Conservation (phyloP, 2,329 filamentous ascomycete species). For the Cladobotryum mycophilum region DNA sequence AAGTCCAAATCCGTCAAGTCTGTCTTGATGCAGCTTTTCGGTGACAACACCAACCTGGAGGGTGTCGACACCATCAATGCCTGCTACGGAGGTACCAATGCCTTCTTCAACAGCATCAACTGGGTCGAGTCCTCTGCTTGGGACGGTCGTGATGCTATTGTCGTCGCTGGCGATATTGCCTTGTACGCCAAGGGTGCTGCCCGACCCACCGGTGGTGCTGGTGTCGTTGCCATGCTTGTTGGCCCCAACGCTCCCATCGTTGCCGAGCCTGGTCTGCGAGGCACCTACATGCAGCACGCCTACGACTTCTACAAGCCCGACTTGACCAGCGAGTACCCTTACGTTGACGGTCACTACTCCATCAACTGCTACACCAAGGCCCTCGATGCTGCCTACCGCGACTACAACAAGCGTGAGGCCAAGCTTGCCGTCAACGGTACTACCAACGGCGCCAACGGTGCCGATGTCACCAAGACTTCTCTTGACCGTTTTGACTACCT, state of each 20-base stretch:
- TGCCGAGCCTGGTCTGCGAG: slow-evolving; percentile 71
- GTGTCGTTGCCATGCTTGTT: slow-evolving; percentile 71
- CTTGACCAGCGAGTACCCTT: slow-evolving; percentile 78
- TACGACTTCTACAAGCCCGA: slow-evolving; percentile 93
- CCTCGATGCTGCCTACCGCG: slow-evolving; percentile 74
- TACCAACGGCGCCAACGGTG: slow-evolving; percentile 46
- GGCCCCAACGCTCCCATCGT: slow-evolving; percentile 72
- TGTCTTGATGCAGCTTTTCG: slow-evolving; percentile 80
- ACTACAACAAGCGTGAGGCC: slow-evolving; percentile 69
- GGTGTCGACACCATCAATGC: slow-evolving; percentile 79
- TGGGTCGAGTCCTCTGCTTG: slow-evolving; percentile 83
- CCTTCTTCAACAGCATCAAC: slow-evolving; percentile 76
- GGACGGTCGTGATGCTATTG: slow-evolving; percentile 77
- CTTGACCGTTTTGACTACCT: slow-evolving; percentile 81
- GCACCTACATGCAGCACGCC: slow-evolving; percentile 74
- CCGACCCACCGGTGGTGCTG: slow-evolving; percentile 74
- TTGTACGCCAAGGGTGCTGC: slow-evolving; percentile 80
- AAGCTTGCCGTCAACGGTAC: slow-evolving; percentile 48
- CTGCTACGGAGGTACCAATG: slow-evolving; percentile 82
- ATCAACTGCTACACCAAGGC: slow-evolving; percentile 76
- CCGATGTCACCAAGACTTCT: slow-evolving; percentile 47
- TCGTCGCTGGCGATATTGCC: slow-evolving; percentile 76
- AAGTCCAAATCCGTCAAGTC: slow-evolving; percentile 91
- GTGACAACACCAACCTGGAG: slow-evolving; percentile 78
- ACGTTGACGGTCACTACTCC: slow-evolving; percentile 79